Evolutionary conservation across 2,329 filamentous ascomycete genomes (phyloP), one percentile per base, ranked within the genome.

Genomic region (Neofusicoccum parvum): DNA sequence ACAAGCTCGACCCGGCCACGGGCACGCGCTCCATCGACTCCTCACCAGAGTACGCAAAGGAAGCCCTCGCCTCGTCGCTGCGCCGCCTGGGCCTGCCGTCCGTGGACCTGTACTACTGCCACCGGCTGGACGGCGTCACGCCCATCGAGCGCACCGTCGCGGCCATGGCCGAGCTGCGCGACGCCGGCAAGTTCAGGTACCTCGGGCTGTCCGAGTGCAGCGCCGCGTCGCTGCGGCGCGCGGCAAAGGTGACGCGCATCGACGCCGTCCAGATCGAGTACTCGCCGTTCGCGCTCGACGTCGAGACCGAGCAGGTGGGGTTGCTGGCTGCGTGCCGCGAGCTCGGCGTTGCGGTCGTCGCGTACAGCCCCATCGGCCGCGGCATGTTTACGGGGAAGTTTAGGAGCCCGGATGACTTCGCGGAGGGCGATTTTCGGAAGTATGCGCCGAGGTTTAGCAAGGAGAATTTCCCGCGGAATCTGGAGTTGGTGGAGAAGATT

Each of bases 261-360:
- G 69, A 77, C 1, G 82, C 81, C 2, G 75, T 83, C 2, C 82
- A 86, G 70, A 73, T 84, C 34, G 84, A 86, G 70, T 86, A 85
- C 74, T 80, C 75, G 6, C 78, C 80, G 0, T 85, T 85, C 67
- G 74, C 76, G 3, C 74, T 80, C 0, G 81, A 82, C 14, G 82
- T 84, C 66, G 83, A 85, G 70, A 73, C 67, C 49, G 64, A 72
- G 27, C 50, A 62, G 1, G 37, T 51, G 6, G 69, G 74, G 27
- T 70, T 82, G 5, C 72, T 81, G 23, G 65, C 68, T 34, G 79
- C 78, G 4, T 77, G 75, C 62, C 80, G 81, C 48, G 80, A 82
- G 67, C 77, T 82, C 3, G 81, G 77, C n/a, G 72, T 79, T 20
- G 74, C 77, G 2, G 68, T 78, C 14, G 78, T 81, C 0, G 76